Percentiles rank a stretch among this genome's conserved stretches.
Conservation (phyloP, 169 alveolate species). For the Babesia sp. region DNA sequence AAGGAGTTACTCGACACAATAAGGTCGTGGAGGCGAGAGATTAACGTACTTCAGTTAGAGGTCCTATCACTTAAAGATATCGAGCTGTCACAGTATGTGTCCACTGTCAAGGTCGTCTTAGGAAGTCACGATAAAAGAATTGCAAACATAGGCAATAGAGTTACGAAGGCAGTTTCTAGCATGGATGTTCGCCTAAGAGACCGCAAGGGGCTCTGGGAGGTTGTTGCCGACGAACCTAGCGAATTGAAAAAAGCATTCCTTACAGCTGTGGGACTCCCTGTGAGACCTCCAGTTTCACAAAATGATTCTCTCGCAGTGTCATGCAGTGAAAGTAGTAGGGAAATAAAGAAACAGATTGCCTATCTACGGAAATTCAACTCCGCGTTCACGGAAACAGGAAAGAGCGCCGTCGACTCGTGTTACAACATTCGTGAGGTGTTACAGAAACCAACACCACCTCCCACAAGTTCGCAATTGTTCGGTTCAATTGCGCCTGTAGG, state of each 20-base stretch:
- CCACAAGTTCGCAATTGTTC: constrained; percentile 1
- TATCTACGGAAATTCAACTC: constrained; percentile 55
- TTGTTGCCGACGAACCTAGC: constrained; percentile 38
- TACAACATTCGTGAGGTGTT: constrained; percentile 49
- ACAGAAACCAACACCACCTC: constrained; percentile 28
- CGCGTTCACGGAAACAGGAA: constrained; percentile 40
- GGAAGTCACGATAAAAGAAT: constrained; percentile 39
- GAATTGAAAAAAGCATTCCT: constrained; percentile 44
- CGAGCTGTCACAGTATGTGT: constrained; percentile 42
- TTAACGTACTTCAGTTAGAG: constrained; percentile 31
- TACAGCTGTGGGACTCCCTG: constrained; percentile 45
- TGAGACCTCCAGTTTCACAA: constrained; percentile 1
- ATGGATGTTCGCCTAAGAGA: constrained; percentile 12
- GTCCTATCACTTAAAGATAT: constrained; percentile 48
- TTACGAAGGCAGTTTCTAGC: constrained; percentile 25
- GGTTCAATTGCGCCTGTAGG: constrained; percentile 3
- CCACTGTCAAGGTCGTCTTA: constrained; percentile 34
- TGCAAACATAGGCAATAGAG: constrained; percentile 2
- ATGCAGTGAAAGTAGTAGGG: not conserved
- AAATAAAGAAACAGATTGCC: constrained; percentile 49
- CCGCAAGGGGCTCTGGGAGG: constrained; percentile 22
- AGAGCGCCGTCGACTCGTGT: constrained; percentile 8
- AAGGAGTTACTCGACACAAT: constrained; percentile 50
- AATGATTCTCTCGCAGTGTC: not conserved
- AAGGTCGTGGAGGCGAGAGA: constrained; percentile 27